Conservation (phyloP, 306 rosid genomes). For the Urtica urens region DNA sequence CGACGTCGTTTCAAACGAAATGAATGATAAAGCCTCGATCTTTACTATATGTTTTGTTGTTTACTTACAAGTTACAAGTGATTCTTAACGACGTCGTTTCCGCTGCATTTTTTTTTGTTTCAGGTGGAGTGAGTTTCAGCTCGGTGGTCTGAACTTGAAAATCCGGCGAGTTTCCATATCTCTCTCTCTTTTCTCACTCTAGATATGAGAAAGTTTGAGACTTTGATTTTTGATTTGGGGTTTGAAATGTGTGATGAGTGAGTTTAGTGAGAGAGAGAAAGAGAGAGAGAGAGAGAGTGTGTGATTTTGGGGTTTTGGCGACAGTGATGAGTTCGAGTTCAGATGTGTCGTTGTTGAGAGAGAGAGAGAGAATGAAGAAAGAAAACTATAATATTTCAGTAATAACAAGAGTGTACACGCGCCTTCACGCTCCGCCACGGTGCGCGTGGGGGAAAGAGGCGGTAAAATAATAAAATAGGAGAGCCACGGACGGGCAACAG, state of each 20-base stretch:
- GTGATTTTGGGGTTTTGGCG: background rate
- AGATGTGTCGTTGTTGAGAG: background rate
- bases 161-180: conserved; percentile 45
- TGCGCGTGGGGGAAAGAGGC: conserved; percentile 40
- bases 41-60: conserved; percentile 1
- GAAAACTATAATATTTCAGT: background rate
- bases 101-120: background rate
- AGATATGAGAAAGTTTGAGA: conserved; percentile 8
- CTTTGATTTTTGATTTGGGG: background rate
- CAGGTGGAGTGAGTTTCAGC: conserved; percentile 7
- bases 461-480: conserved; percentile 9
- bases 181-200: background rate
- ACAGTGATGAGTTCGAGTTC: background rate
- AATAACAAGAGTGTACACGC: conserved; percentile 11
- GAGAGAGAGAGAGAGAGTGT: too few species aligned
- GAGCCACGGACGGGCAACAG: conserved; percentile 35
- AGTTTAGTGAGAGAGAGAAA: conserved; percentile 6
- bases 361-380: background rate
- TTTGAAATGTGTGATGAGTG: conserved; percentile 4
- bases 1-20: too few species aligned
- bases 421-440: conserved; percentile 15
- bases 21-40: too few species aligned
- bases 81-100: background rate
- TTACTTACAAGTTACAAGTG: background rate
- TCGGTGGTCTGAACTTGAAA: conserved; percentile 30